Evolutionary conservation across 2,329 filamentous ascomycete genomes (phyloP).

Genomic region (Colletotrichum filicis): DNA sequence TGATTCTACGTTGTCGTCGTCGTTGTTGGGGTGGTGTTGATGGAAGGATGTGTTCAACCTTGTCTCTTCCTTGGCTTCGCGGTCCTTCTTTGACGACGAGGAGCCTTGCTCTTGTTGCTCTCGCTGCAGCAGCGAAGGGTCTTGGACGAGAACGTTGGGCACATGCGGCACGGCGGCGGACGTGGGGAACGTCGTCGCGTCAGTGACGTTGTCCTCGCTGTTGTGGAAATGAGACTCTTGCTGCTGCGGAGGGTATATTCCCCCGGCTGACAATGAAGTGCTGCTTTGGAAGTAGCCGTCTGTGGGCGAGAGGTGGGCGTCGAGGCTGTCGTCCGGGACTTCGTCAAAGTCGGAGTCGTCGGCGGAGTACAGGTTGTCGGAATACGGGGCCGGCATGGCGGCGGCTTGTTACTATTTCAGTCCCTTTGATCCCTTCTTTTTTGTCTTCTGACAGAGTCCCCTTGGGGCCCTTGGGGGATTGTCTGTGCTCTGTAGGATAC

Average conservation of each 20-base stretch:
- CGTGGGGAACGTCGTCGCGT: constrained; percentile 37
- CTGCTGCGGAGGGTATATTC: constrained; percentile 38
- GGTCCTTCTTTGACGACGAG: constrained; percentile 49
- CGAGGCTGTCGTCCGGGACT: constrained; percentile 39
- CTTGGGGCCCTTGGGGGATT: background rate
- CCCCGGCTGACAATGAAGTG: constrained; percentile 45
- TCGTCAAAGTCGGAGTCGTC: constrained; percentile 31
- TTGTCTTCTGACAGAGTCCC: background rate
- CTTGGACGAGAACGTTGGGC: constrained; percentile 60
- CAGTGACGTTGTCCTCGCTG: constrained; percentile 35
- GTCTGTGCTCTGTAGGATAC: background rate
- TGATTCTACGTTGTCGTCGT: no score
- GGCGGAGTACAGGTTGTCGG: constrained; percentile 43
- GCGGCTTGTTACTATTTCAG: constrained; percentile 34
- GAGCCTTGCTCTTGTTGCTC: constrained; percentile 37
- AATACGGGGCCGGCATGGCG: constrained; percentile 58
- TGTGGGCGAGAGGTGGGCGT: constrained; percentile 55
- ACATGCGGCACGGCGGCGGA: constrained; percentile 54
- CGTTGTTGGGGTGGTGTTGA: background rate
- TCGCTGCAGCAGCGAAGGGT: constrained; percentile 56
- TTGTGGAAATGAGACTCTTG: constrained; percentile 12
- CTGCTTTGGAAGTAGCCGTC: constrained; percentile 60
- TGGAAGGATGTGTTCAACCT: constrained; percentile 41
- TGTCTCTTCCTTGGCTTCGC: constrained; percentile 56
- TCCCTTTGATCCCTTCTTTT: background rate